phyloP scores from a whole-genome alignment of 305 asterid genomes.

The Solanum hybrid region DNA sequence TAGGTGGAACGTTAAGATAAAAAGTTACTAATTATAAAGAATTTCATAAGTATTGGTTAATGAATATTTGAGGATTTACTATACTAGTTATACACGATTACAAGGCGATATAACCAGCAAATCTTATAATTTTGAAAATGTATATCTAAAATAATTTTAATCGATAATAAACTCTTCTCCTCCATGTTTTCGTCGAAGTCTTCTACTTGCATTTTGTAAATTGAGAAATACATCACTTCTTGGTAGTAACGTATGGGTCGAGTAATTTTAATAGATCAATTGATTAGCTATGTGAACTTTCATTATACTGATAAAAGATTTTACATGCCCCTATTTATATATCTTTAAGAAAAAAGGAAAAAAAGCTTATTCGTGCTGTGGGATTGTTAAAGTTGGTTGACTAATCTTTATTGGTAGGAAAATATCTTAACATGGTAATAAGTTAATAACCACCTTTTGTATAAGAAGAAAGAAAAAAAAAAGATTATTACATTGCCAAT shows the following conservation, averaged over 20 bases:
- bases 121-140: neutral
- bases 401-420: neutral
- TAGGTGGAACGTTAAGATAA: neutral
- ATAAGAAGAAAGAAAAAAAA: neutral
- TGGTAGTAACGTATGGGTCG: neutral
- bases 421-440: neutral
- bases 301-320: neutral
- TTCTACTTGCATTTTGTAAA: neutral
- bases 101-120: neutral
- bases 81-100: neutral
- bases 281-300: neutral
- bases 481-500: neutral
- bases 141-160: neutral
- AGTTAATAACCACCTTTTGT: neutral
- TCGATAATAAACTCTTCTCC: neutral
- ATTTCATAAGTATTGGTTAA: neutral
- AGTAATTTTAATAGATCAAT: neutral
- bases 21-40: neutral
- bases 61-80: neutral
- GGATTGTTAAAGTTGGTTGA: neutral
- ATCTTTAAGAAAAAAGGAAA: neutral
- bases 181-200: neutral
- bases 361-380: neutral
- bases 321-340: fast-evolving
- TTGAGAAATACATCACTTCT: neutral